Percentiles rank a stretch among this genome's conserved stretches.
Conservation (phyloP, 208 protist genomes). For the Leishmania tarentolae region DNA sequence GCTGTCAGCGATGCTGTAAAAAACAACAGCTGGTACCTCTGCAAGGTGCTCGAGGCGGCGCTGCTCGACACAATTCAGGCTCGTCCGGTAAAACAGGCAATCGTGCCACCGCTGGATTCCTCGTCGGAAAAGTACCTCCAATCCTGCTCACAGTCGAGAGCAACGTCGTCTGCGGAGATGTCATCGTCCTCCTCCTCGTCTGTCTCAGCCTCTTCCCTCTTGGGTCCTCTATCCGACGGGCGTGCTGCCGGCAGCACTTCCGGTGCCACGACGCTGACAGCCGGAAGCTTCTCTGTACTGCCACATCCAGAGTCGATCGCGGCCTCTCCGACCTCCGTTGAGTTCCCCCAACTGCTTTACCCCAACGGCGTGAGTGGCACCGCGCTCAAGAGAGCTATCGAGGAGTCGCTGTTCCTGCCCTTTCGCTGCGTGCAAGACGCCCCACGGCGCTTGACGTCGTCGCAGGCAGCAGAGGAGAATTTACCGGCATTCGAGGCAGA, state of each 20-base stretch:
- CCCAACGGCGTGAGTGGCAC: conserved; percentile 39
- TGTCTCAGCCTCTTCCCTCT: neutral
- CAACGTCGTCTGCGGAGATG: neutral
- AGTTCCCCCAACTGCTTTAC: conserved; percentile 30
- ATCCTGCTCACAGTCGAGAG: neutral
- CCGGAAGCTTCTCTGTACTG: neutral
- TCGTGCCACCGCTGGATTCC: neutral
- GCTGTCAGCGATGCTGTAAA: conserved; percentile 51
- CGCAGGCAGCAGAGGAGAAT: conserved; percentile 16
- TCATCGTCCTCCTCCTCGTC: conserved; percentile 4
- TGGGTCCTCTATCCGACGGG: too few species aligned
- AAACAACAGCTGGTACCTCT: conserved; percentile 73
- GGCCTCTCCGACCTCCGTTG: neutral
- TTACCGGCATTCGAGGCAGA: conserved; percentile 35
- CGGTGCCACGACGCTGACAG: conserved; percentile 4
- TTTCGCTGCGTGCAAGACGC: conserved; percentile 61
- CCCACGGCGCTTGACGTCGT: conserved; percentile 31
- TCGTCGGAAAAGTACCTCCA: neutral
- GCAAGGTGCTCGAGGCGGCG: conserved; percentile 55
- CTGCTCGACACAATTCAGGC: conserved; percentile 54
- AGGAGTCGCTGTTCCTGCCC: conserved; percentile 58
- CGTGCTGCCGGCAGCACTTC: neutral
- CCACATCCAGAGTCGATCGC: neutral
- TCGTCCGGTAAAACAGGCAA: neutral
- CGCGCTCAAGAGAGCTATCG: conserved; percentile 72